Evolutionary conservation across 2,329 filamentous ascomycete genomes (phyloP).

Genomic region (Diaporthe batatas): DNA sequence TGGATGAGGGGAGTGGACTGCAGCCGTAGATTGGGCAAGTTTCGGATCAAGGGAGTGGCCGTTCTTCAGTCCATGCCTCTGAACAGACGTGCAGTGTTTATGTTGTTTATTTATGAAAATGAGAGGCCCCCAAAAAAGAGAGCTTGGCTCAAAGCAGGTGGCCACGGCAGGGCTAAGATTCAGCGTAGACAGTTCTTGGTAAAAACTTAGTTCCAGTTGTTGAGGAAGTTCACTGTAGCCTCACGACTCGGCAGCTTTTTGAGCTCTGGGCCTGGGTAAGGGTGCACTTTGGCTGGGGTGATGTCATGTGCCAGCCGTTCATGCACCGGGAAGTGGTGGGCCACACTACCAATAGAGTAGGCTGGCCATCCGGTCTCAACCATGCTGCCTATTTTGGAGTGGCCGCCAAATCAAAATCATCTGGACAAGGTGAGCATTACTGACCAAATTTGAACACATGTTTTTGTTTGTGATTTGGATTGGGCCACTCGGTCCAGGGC

Average conservation of each 20-base stretch:
- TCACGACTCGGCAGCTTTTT: slow-evolving; percentile 30
- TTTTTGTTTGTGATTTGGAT: background rate
- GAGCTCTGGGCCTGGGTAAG: slow-evolving; percentile 6
- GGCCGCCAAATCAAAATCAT: slow-evolving; percentile 3
- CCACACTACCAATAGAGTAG: slow-evolving; percentile 4
- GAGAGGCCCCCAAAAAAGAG: background rate
- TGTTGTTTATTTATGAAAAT: background rate
- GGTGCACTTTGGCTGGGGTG: slow-evolving; percentile 8
- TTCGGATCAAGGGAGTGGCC: background rate
- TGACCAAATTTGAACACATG: background rate
- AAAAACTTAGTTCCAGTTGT: slow-evolving; percentile 13
- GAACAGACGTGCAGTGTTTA: background rate
- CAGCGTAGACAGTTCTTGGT: background rate
- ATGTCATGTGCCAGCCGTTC: slow-evolving; percentile 32
- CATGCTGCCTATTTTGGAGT: background rate
- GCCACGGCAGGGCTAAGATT: background rate
- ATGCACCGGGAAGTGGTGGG: slow-evolving; percentile 3
- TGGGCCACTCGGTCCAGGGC: background rate
- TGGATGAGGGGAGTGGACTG: slow-evolving; percentile 11
- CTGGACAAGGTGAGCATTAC: slow-evolving; percentile 19
- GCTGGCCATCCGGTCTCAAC: background rate
- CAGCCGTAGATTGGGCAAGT: background rate
- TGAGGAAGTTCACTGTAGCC: background rate
- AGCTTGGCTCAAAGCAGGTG: background rate
- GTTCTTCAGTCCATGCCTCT: slow-evolving; percentile 39